A percentile compares a stretch with the other conserved stretches of the same genome.
phyloP scores from a whole-genome alignment of 2,329 filamentous ascomycete genomes.

The Ophiostoma fasciatum region DNA sequence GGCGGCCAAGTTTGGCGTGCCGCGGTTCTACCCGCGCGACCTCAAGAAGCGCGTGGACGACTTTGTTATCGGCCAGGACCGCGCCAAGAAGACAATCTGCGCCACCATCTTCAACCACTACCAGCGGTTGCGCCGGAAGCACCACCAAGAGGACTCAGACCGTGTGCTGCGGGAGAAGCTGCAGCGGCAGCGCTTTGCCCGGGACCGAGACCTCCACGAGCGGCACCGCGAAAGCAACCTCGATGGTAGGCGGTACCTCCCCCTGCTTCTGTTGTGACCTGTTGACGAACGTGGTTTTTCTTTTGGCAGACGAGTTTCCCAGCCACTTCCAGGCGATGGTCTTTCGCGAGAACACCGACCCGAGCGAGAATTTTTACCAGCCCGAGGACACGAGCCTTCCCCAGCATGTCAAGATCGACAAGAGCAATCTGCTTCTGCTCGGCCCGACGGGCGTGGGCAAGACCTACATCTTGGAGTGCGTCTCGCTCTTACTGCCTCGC shows the following conservation, averaged over 20 bases:
- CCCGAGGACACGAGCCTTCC: constrained; percentile 30
- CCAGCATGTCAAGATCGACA: constrained; percentile 63
- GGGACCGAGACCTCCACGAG: constrained; percentile 46
- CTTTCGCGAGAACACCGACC: constrained; percentile 12
- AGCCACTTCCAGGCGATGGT: constrained; percentile 26
- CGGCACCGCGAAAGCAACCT: constrained; percentile 47
- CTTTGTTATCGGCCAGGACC: constrained; percentile 91
- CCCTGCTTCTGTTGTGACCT: constrained; percentile 12
- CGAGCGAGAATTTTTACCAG: constrained; percentile 29
- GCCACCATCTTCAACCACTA: constrained; percentile 96
- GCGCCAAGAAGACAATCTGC: constrained; percentile 85
- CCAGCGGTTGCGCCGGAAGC: constrained; percentile 65
- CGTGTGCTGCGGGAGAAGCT: constrained; percentile 45
- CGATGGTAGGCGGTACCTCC: constrained; percentile 46
- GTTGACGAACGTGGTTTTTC: constrained; percentile 4
- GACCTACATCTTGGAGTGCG: constrained; percentile 69
- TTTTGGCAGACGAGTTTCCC: constrained; percentile 40
- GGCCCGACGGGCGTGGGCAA: constrained; percentile 94
- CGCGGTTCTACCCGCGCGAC: constrained; percentile 48
- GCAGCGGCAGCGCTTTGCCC: constrained; percentile 54
- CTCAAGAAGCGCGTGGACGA: constrained; percentile 88
- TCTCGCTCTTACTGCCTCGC: neutral
- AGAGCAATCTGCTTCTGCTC: constrained; percentile 83
- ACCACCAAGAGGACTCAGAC: constrained; percentile 59
- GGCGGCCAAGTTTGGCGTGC: constrained; percentile 41